Percentiles rank a stretch among this genome's conserved stretches.
phyloP scores from a whole-genome alignment of 75 land plant genomes.

The Pinus tabuliformis region DNA sequence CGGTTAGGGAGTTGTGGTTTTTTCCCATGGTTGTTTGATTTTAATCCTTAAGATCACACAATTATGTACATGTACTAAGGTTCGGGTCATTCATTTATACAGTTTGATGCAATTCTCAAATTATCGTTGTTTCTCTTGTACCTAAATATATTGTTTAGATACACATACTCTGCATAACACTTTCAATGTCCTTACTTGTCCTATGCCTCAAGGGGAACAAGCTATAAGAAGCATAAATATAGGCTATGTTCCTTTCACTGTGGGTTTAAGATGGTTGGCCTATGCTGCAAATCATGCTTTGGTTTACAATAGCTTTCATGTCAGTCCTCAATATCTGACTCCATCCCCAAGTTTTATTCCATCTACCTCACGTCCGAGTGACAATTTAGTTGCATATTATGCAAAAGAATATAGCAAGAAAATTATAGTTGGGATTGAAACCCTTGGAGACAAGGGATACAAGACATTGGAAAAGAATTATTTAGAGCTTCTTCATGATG shows the following conservation, averaged over 20 bases:
- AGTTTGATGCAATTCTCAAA: constrained; percentile 81
- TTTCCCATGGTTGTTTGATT: constrained; percentile 76
- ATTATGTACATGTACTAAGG: constrained; percentile 72
- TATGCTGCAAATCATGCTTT: constrained; percentile 72
- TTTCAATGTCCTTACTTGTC: constrained; percentile 83
- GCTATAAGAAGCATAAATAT: constrained; percentile 50
- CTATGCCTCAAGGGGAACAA: constrained; percentile 53
- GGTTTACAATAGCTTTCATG: constrained; percentile 59
- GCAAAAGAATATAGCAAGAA: constrained; percentile 91
- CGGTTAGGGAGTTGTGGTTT: constrained; percentile 23
- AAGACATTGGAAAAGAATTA: constrained; percentile 76
- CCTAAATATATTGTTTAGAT: constrained; percentile 92
- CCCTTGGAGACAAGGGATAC: constrained; percentile 89
- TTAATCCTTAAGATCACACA: constrained; percentile 69
- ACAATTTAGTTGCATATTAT: constrained; percentile 79
- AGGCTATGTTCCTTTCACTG: constrained; percentile 90
- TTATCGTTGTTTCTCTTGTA: constrained; percentile 77
- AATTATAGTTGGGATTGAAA: constrained; percentile 76
- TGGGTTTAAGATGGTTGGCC: constrained; percentile 95
- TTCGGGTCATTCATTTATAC: constrained; percentile 79
- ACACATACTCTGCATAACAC: constrained; percentile 71
- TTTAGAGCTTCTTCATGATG: constrained; percentile 80
- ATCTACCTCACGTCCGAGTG: constrained; percentile 77
- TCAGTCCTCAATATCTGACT: constrained; percentile 80
- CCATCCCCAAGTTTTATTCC: constrained; percentile 74